A percentile compares a stretch with the other conserved stretches of the same genome.
Evolutionary conservation across 345 rosid species (phyloP).

Genomic region (Excoecaria cochinchinensis): DNA sequence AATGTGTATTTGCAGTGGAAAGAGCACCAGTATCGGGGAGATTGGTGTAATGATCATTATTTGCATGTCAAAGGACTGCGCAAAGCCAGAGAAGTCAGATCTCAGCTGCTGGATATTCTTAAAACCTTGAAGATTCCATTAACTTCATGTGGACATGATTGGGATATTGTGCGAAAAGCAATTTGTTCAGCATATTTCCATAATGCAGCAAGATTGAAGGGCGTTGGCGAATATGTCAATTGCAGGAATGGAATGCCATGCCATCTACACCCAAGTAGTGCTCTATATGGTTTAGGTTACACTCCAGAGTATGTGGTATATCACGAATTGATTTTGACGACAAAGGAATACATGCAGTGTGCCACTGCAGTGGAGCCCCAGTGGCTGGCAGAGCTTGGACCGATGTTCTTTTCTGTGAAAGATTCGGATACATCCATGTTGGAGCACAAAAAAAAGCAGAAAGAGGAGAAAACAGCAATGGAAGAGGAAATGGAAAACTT

Average conservation of each 20-base stretch:
- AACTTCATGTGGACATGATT: conserved; percentile 69
- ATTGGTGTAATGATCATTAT: conserved; percentile 89
- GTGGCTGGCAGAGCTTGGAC: conserved; percentile 93
- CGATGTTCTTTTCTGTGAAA: conserved; percentile 94
- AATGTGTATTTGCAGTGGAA: conserved; percentile 96
- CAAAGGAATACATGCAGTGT: conserved; percentile 98
- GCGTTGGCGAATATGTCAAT: conserved; percentile 94
- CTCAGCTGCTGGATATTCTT: conserved; percentile 90
- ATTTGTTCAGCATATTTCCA: conserved; percentile 97
- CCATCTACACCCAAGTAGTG: conserved; percentile 94
- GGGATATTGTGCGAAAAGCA: conserved; percentile 75
- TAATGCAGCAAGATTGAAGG: conserved; percentile 82
- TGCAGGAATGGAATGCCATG: conserved; percentile 89
- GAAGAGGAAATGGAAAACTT: conserved; percentile 92
- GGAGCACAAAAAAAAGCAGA: conserved; percentile 91
- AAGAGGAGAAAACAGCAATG: conserved; percentile 88
- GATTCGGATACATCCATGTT: conserved; percentile 83
- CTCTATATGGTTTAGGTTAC: conserved; percentile 80
- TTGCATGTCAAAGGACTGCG: conserved; percentile 79
- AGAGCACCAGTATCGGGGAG: conserved; percentile 87
- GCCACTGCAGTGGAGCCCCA: conserved; percentile 93
- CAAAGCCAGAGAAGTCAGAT: conserved; percentile 93
- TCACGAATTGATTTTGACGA: conserved; percentile 82
- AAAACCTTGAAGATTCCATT: conserved; percentile 78
- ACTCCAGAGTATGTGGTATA: conserved; percentile 88